phyloP scores from a whole-genome alignment of 1,284 basidiomycete species.

The Tilletia indica region DNA sequence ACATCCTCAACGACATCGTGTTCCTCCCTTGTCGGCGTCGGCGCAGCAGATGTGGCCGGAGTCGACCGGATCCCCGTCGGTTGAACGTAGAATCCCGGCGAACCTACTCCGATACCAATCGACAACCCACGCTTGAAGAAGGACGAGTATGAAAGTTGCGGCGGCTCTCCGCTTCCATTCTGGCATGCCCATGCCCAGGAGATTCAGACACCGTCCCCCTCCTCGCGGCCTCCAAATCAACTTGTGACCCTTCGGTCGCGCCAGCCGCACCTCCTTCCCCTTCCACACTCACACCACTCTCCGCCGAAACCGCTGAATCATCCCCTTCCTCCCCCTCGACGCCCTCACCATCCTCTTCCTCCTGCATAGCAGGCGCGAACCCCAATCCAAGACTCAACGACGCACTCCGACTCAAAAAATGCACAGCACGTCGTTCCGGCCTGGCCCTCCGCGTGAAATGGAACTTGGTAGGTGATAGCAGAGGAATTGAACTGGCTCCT shows the following conservation, averaged over 20 bases:
- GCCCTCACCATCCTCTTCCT: not conserved
- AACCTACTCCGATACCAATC: slow-evolving; percentile 50
- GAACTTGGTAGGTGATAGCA: not conserved
- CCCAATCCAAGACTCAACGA: slow-evolving; percentile 7
- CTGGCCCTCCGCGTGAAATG: not conserved
- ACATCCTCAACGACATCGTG: not conserved
- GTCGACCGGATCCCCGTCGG: not conserved
- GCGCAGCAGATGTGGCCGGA: not conserved
- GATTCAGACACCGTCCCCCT: too few species aligned
- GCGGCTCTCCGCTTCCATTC: slow-evolving; percentile 5
- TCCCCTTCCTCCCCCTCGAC: not conserved
- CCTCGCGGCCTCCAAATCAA: not conserved
- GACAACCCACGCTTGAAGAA: slow-evolving; percentile 49
- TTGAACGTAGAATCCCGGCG: slow-evolving; percentile 49
- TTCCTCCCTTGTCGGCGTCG: not conserved
- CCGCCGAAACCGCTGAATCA: not conserved
- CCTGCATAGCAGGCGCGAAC: slow-evolving; percentile 16
- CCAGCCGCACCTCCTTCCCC: not conserved
- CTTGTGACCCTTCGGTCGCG: not conserved
- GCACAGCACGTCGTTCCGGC: slow-evolving; percentile 1
- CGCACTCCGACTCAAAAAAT: slow-evolving; percentile 18
- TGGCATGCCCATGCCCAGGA: not conserved
- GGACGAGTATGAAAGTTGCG: slow-evolving; percentile 34
- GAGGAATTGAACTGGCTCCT: not conserved
- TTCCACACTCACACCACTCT: not conserved